Conservation (phyloP, 2,329 filamentous ascomycete genomes). For the Botrytis porri region DNA sequence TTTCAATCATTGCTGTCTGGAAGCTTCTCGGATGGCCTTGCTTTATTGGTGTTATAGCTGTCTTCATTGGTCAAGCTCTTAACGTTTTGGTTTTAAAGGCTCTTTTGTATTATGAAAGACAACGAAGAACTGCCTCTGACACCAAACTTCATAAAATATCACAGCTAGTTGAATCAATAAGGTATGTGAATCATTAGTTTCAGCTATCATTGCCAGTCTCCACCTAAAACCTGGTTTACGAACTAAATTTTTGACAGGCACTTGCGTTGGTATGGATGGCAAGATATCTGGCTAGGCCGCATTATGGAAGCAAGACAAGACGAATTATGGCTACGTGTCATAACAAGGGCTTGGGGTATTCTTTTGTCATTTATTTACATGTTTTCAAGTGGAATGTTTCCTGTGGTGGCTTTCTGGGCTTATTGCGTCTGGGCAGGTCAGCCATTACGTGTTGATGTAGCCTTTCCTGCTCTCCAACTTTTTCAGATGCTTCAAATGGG, state of each 20-base stretch:
- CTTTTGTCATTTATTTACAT: conserved; percentile 67
- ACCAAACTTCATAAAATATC: conserved; percentile 74
- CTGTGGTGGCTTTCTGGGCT: conserved; percentile 75
- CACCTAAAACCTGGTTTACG: background rate
- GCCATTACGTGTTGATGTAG: conserved; percentile 72
- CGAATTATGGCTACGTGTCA: conserved; percentile 63
- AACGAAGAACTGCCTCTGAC: conserved; percentile 72
- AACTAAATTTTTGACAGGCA: conserved; percentile 22
- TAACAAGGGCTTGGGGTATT: conserved; percentile 60
- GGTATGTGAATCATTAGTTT: conserved; percentile 7
- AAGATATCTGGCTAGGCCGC: conserved; percentile 67
- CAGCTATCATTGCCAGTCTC: too few species aligned
- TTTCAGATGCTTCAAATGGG: conserved; percentile 73
- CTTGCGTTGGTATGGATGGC: conserved; percentile 61
- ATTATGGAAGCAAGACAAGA: conserved; percentile 66
- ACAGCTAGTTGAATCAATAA: conserved; percentile 69
- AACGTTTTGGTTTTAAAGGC: conserved; percentile 66
- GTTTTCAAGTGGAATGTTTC: conserved; percentile 71
- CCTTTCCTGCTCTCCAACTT: conserved; percentile 81
- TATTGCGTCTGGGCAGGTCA: conserved; percentile 71
- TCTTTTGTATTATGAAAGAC: conserved; percentile 66
- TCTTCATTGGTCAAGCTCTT: conserved; percentile 64
- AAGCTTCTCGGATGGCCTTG: conserved; percentile 77
- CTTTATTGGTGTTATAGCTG: conserved; percentile 67
- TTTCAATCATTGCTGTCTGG: conserved; percentile 74